phyloP scores from a whole-genome alignment of 768 basidiomycete genomes.

The Mycena amicta region DNA sequence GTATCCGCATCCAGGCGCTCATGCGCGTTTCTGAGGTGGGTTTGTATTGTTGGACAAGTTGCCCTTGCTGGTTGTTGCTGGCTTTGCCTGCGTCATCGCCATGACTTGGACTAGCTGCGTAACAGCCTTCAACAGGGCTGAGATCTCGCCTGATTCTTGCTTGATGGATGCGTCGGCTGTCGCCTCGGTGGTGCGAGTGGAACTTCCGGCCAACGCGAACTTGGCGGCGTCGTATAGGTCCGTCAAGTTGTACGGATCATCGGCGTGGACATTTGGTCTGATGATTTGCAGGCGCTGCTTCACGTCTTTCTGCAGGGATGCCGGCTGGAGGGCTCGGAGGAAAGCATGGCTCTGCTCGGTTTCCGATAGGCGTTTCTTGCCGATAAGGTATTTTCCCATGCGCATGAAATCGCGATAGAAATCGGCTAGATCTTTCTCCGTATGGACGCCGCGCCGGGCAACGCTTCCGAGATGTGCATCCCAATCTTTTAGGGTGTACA shows the following conservation, averaged over 20 bases:
- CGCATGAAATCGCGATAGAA: constrained; percentile 25
- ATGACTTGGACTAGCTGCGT: not conserved
- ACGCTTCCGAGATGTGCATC: constrained; percentile 23
- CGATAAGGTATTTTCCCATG: constrained; percentile 22
- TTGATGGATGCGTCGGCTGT: constrained; percentile 24
- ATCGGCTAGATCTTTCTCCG: constrained; percentile 15
- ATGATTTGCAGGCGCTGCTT: constrained; percentile 22
- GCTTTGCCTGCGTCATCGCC: not conserved
- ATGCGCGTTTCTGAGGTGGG: not conserved
- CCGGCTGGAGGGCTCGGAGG: constrained; percentile 11
- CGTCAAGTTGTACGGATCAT: constrained; percentile 24
- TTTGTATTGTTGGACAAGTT: not conserved
- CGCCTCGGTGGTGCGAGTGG: not conserved
- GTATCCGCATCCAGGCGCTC: constrained; percentile 30
- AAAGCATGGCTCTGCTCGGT: constrained; percentile 25
- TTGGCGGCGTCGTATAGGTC: constrained; percentile 24
- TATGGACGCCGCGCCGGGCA: constrained; percentile 14
- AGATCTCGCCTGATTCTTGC: not conserved
- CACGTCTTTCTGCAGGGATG: constrained; percentile 1
- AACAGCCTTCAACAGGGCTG: not conserved
- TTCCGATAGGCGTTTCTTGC: constrained; percentile 12
- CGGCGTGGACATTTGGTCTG: constrained; percentile 25
- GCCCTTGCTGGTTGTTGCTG: not conserved
- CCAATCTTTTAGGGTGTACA: constrained; percentile 24
- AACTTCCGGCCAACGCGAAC: constrained; percentile 15